phyloP scores from a whole-genome alignment of 805 yeast species.

The Blastobotrys americana region DNA sequence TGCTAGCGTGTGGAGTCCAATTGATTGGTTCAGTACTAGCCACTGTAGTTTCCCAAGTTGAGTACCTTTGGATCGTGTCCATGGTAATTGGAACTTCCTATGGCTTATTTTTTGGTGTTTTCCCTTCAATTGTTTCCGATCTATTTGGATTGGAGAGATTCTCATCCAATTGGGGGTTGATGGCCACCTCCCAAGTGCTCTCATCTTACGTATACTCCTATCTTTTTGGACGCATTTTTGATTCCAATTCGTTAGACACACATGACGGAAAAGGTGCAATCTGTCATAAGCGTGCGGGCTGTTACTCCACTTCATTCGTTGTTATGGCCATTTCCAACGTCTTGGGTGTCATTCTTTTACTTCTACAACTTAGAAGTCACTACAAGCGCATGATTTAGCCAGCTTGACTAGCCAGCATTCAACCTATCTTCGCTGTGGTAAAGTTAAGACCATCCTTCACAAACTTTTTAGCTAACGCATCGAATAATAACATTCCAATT shows the following conservation, averaged over 20 bases:
- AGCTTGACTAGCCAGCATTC: too few species aligned
- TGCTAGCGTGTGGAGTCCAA: constrained; percentile 44
- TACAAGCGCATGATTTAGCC: too few species aligned
- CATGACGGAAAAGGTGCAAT: constrained; percentile 12
- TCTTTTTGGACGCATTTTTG: constrained; percentile 59
- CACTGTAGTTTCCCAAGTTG: constrained; percentile 27
- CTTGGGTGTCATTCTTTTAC: background rate
- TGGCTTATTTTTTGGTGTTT: constrained; percentile 63
- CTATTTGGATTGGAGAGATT: constrained; percentile 60
- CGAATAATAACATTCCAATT: too few species aligned
- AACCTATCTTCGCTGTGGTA: too few species aligned
- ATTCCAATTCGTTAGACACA: constrained; percentile 31
- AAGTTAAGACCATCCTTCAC: too few species aligned
- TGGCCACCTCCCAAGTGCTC: constrained; percentile 56
- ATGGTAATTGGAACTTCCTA: constrained; percentile 59
- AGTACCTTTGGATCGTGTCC: constrained; percentile 43
- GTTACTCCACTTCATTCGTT: constrained; percentile 18
- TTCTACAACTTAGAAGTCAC: background rate
- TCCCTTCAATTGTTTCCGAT: constrained; percentile 66
- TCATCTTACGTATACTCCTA: constrained; percentile 53
- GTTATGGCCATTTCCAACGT: constrained; percentile 9
- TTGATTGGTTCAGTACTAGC: constrained; percentile 47
- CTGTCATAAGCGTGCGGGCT: constrained; percentile 15
- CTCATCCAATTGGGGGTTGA: constrained; percentile 66
- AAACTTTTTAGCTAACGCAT: too few species aligned